phyloP scores from a whole-genome alignment of 441 rosid species.

The Kokia cookei region DNA sequence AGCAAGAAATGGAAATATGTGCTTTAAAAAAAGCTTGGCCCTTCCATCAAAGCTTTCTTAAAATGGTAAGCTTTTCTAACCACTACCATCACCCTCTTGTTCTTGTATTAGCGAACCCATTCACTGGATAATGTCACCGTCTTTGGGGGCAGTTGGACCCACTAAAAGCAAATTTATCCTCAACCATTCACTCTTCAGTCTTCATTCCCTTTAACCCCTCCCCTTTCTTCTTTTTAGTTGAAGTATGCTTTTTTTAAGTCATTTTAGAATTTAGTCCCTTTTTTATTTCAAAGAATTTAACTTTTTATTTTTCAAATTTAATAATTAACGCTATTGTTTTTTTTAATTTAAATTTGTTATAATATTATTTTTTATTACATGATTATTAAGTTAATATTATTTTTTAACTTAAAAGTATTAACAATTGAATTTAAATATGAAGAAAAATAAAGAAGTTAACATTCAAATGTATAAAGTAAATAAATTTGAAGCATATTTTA shows the following conservation, averaged over 20 bases:
- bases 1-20: slow-evolving; percentile 15
- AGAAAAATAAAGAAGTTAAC: no score
- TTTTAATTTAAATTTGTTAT: no score
- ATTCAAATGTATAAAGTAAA: no score
- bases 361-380: no score
- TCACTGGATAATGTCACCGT: neutral
- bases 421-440: no score
- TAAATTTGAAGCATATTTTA: no score
- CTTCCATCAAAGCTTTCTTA: slow-evolving; percentile 14
- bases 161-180: neutral
- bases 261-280: neutral
- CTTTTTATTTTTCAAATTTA: no score
- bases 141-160: slow-evolving; percentile 14
- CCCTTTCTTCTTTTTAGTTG: neutral
- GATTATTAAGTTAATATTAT: no score
- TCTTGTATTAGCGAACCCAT: neutral
- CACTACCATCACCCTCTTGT: slow-evolving; percentile 7
- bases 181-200: neutral
- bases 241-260: no score
- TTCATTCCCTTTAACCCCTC: neutral
- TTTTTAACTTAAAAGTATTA: no score
- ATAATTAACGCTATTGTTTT: no score
- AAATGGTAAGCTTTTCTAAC: slow-evolving; percentile 21
- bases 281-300: neutral
- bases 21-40: slow-evolving; percentile 15